Base-by-base conservation (phyloP, 495 filamentous ascomycete genomes). In the Aspergillus conjunctus region DNA sequence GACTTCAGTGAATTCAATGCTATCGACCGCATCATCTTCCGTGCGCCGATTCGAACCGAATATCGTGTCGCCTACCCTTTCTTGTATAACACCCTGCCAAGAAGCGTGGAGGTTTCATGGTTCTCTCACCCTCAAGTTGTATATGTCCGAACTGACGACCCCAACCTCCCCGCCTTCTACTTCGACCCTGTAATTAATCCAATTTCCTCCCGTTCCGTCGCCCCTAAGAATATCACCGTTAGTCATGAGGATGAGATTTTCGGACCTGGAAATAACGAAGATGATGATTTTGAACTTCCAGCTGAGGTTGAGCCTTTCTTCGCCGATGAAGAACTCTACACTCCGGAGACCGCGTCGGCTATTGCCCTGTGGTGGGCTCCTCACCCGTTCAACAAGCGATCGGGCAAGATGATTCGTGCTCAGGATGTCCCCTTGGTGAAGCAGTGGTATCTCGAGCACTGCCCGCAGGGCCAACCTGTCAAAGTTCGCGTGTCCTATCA, bases 1-100 rank as follows among this genome's bases (percentile, higher is more conserved):
- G 95, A 99, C 70, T 99, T 99, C 75, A 94, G 95, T 70, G 95
- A 99, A 74, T 99, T 99, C 84, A 99, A 99, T 67, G 95, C 93
- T 48, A 99, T 99, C 69, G 93, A 98, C 71, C 91, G 95, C 60
- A 99, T 99, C 74, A 99, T 99, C 66, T 99, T 99, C 82, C 89
- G 95, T 51, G 86, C 89, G 39, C 95, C 95, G 4, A 96, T 98
- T 66, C 86, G 93, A 54, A 99, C 93, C 20, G 95, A 99, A 77
- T 96, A 95, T 73, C 87, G 93, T 14, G 95, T 99, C 50, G 90
- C 90, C 10, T 97, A 91, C 71, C 95, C 94, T 4, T 96, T 87
- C 73, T 82, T 99, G 4, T 99, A 98, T 79, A 99, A 99, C 68
- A 96, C 92, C 17, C 83, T 98, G 0, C 95, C 95, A 3, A 83